These are phyloP conservation scores for Polygonum maritimum DNA, from an alignment of 148 eudicot genomes.

Conservation along the genomic window DNA sequence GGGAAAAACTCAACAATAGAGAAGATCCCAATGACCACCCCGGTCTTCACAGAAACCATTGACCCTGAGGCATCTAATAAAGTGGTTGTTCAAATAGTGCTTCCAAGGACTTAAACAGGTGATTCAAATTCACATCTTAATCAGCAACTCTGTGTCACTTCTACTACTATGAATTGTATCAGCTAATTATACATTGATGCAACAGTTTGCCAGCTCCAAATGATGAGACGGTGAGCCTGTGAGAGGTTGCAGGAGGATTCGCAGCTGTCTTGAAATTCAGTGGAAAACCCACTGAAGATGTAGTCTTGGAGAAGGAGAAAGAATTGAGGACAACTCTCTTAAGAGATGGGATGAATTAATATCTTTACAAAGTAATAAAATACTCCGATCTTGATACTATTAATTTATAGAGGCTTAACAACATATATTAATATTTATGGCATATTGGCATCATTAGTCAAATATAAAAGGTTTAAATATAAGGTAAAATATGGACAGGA, in stretches of 20 bases:
- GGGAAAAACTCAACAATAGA: slow-evolving; percentile 78
- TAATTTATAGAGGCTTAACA: too few species aligned
- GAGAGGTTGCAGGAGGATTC: slow-evolving; percentile 71
- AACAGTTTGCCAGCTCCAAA: slow-evolving; percentile 74
- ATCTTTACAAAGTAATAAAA: too few species aligned
- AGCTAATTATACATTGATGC: neutral
- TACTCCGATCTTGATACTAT: too few species aligned
- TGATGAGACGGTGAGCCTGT: slow-evolving; percentile 50
- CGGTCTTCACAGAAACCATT: slow-evolving; percentile 77
- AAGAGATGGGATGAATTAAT: slow-evolving; percentile 62
- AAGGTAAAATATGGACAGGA: too few species aligned
- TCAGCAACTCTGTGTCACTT: neutral
- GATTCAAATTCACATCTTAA: neutral
- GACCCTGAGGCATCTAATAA: slow-evolving; percentile 49
- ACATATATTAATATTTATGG: too few species aligned
- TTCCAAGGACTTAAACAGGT: slow-evolving; percentile 79
- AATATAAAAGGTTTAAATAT: too few species aligned
- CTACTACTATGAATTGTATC: neutral
- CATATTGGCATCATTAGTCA: too few species aligned
- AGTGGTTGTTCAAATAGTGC: slow-evolving; percentile 75
- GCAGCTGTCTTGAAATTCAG: slow-evolving; percentile 85
- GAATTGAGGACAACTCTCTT: slow-evolving; percentile 44
- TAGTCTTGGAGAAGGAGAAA: slow-evolving; percentile 61
- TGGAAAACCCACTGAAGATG: slow-evolving; percentile 80
- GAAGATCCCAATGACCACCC: slow-evolving; percentile 91